Percentiles rank a stretch among this genome's conserved stretches.
Evolutionary conservation across 495 filamentous ascomycete genomes (phyloP).

Genomic region (Aspergillus indologenus): DNA sequence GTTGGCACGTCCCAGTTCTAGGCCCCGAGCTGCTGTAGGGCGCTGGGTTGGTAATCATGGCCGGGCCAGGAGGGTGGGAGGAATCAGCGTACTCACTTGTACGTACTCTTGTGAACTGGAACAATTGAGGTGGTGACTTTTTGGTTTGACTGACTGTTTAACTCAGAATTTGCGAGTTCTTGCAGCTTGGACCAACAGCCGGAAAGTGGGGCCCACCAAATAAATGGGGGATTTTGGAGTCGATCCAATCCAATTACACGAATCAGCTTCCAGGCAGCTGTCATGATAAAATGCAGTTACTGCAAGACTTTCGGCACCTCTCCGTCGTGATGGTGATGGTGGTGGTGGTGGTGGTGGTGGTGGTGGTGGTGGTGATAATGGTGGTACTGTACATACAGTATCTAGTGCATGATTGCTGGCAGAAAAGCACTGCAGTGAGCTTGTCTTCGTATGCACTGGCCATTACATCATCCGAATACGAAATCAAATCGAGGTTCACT

Average conservation of each 20-base stretch:
- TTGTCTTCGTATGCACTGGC: neutral
- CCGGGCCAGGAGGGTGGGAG: too few species aligned
- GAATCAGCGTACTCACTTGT: too few species aligned
- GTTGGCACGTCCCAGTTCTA: neutral
- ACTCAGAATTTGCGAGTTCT: neutral
- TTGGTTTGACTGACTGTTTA: neutral
- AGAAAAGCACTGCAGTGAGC: too few species aligned
- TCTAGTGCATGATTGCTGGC: too few species aligned
- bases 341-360: too few species aligned
- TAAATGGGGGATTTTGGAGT: slow-evolving; percentile 2
- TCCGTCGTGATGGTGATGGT: slow-evolving; percentile 4
- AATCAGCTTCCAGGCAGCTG: slow-evolving; percentile 10
- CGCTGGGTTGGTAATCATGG: too few species aligned
- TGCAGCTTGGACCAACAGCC: slow-evolving; percentile 22
- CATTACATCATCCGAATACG: slow-evolving; percentile 18
- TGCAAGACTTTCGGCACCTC: slow-evolving; percentile 18
- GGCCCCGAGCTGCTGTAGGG: too few species aligned
- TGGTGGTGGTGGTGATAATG: too few species aligned
- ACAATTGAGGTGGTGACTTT: too few species aligned
- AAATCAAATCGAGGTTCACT: too few species aligned
- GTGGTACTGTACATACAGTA: too few species aligned
- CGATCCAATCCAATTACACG: slow-evolving; percentile 13
- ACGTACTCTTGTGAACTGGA: too few species aligned
- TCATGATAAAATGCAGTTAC: slow-evolving; percentile 15
- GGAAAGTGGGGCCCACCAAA: slow-evolving; percentile 23